Evolutionary conservation across 805 yeast species (phyloP), one percentile per base, ranked within the genome.

Genomic region (Isabelozyma heimii): DNA sequence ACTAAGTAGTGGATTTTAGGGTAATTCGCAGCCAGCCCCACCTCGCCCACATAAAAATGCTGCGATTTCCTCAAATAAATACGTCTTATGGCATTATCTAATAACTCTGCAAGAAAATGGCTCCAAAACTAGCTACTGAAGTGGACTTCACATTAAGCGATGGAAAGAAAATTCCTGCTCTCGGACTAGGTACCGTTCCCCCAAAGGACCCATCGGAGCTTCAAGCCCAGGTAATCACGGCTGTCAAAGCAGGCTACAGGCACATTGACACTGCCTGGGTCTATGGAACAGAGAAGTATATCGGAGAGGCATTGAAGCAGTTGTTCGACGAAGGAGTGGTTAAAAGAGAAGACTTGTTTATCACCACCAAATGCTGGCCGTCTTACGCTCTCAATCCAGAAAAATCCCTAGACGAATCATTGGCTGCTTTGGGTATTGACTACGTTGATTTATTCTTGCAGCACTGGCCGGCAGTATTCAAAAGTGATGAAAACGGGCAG

Each of bases 251-350:
- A 0, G 71, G 70, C 1, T 70, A 69, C 46, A 60, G 71, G 10
- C 75, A 69, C 48, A 67, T 74, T 41, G 79, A 74, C 53, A 69
- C 76, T 1, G 79, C 78, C 13, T 70, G 72, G 68, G 56, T 52
- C 42, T 74, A 73, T 24, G 69, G 52, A 17, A 61, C 62, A 5
- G 75, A 67, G 13, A 73, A 67, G 69, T 67, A 63, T 39, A 41
- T 63, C 1, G 79, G 60, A 1, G 37, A 53, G 28, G 60, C 56
- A n/a, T 50, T 56, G 39, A 48, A 47, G 47, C 77, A 76, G 50
- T 63, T 78, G 49, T 68, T 81, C 49, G 75, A 66, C 13, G 75
- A 72, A 49, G 85, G 84, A 50, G 58, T 62, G 15, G 63, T 77
- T 45, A 74, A 74, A 55, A 69, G 84, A 59, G 80, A 76, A 48